A percentile compares a stretch with the other conserved stretches of the same genome.
Conservation (phyloP, 306 rosid species). For the Dalbergia cultrata region DNA sequence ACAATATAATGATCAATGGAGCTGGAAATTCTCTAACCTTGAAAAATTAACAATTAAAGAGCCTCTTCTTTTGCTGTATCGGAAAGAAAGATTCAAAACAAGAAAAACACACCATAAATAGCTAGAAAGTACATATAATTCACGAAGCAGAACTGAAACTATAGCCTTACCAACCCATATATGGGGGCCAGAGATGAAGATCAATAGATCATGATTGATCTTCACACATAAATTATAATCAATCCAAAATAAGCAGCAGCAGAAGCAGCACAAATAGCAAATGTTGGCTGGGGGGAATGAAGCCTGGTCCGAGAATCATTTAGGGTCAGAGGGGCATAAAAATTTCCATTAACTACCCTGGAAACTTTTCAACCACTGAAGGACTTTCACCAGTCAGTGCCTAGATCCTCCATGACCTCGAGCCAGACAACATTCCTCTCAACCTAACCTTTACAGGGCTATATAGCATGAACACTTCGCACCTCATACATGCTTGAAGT, state of each 20-base stretch:
- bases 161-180: slow-evolving; percentile 36
- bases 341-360: slow-evolving; percentile 25
- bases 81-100: slow-evolving; percentile 30
- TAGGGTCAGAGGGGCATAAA: slow-evolving; percentile 23
- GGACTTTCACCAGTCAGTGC: background rate
- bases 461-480: background rate
- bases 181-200: background rate
- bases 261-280: slow-evolving; percentile 35
- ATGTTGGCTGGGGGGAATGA: slow-evolving; percentile 84
- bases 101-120: background rate
- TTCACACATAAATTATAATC: background rate
- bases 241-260: background rate
- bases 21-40: slow-evolving; percentile 33
- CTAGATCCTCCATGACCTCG: slow-evolving; percentile 58
- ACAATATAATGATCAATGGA: background rate
- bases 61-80: background rate
- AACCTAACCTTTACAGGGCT: slow-evolving; percentile 61
- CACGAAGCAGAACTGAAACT: background rate
- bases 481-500: background rate
- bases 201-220: background rate
- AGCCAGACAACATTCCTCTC: slow-evolving; percentile 94
- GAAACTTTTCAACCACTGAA: slow-evolving; percentile 13
- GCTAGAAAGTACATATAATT: background rate
- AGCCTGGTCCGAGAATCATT: slow-evolving; percentile 94
- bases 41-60: background rate